Percentiles rank a stretch among this genome's conserved stretches.
Conservation (phyloP, 495 filamentous ascomycete genomes). For the Aspergillus indologenus region DNA sequence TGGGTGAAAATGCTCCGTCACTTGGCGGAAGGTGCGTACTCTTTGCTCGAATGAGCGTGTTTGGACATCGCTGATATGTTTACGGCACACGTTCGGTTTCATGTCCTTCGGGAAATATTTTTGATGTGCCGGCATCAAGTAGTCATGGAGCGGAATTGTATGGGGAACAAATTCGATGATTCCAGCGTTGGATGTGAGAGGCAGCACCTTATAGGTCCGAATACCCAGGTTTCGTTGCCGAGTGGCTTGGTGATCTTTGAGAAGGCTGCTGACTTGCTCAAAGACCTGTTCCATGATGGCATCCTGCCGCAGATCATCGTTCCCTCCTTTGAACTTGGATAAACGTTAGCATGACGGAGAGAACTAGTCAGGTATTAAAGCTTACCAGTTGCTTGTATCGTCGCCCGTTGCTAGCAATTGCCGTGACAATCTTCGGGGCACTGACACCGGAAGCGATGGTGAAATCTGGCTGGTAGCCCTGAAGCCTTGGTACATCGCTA, state of each 20-base stretch:
- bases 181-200: slow-evolving; percentile 77
- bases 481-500: slow-evolving; percentile 64
- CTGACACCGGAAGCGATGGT: slow-evolving; percentile 86
- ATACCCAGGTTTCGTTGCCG: slow-evolving; percentile 85
- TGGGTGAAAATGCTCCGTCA: slow-evolving; percentile 78
- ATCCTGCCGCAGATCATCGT: slow-evolving; percentile 96
- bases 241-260: slow-evolving; percentile 80
- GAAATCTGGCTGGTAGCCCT: slow-evolving; percentile 65
- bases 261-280: slow-evolving; percentile 84
- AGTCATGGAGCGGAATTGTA: slow-evolving; percentile 87
- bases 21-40: slow-evolving; percentile 67
- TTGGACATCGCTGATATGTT: slow-evolving; percentile 70
- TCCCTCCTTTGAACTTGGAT: slow-evolving; percentile 78
- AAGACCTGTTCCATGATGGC: slow-evolving; percentile 99
- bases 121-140: slow-evolving; percentile 84
- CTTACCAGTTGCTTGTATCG: slow-evolving; percentile 80
- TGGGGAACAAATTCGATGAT: slow-evolving; percentile 95
- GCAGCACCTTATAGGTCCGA: slow-evolving; percentile 93
- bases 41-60: slow-evolving; percentile 64
- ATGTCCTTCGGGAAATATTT: slow-evolving; percentile 81
- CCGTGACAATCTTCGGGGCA: slow-evolving; percentile 86
- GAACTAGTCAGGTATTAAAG: not conserved
- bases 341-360: slow-evolving; percentile 8
- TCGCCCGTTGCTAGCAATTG: slow-evolving; percentile 68
- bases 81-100: slow-evolving; percentile 70